Evolutionary conservation across 768 basidiomycete species (phyloP).

Genomic region (Russula foetens): DNA sequence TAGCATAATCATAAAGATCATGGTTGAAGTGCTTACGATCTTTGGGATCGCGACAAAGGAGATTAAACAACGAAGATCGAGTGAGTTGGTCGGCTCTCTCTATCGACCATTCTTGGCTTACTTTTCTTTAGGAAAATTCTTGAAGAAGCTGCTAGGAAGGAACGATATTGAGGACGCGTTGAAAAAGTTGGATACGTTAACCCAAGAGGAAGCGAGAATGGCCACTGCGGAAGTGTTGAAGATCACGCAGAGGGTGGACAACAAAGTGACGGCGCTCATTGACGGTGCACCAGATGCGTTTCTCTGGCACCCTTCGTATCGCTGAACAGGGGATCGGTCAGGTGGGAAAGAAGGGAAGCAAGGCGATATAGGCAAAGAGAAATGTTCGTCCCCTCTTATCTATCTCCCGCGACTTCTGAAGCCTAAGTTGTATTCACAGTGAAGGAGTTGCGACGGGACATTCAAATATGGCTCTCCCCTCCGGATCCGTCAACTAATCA

Average conservation of each 20-base stretch:
- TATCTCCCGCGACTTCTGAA: background rate
- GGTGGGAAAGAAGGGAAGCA: background rate
- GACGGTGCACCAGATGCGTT: background rate
- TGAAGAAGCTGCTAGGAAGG: background rate
- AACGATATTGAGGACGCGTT: background rate
- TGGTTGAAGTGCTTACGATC: background rate
- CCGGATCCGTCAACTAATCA: background rate
- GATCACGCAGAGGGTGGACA: background rate
- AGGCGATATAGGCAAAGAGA: background rate
- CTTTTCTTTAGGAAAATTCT: background rate
- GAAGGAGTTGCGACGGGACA: background rate
- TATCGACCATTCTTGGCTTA: too few species aligned
- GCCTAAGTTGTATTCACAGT: background rate
- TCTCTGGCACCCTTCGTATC: background rate
- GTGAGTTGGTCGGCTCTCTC: background rate
- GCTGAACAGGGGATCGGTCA: background rate
- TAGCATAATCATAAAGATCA: background rate
- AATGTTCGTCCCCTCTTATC: background rate
- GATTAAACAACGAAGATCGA: background rate
- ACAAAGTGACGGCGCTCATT: background rate
- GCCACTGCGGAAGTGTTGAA: background rate
- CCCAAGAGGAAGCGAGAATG: background rate
- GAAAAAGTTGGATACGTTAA: background rate
- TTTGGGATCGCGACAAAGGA: background rate
- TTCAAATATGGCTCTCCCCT: background rate